Conservation (phyloP, 495 filamentous ascomycete species). For the Hypomontagnella submonticulosa region DNA sequence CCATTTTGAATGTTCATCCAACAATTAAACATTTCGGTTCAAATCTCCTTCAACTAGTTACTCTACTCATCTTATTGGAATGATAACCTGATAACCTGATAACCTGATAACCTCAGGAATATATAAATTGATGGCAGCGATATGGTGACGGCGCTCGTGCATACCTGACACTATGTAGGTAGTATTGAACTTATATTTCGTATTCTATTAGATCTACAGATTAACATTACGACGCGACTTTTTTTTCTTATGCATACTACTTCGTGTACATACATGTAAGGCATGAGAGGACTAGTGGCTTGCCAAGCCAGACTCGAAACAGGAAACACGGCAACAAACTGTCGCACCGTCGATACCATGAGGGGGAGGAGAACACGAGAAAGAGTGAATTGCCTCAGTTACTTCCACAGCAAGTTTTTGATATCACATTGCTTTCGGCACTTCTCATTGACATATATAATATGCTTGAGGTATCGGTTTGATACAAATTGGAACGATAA, state of each 20-base stretch:
- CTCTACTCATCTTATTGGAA: too few relatives aligned
- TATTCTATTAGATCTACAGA: conserved; percentile 28
- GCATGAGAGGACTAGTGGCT: conserved; percentile 6
- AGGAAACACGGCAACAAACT: conserved; percentile 35
- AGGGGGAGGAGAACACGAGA: conserved; percentile 1
- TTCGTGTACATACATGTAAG: not conserved
- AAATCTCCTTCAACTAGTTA: too few relatives aligned
- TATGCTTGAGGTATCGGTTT: too few relatives aligned
- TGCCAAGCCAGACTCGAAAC: conserved; percentile 42
- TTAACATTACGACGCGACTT: conserved; percentile 32
- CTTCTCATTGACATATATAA: conserved; percentile 1
- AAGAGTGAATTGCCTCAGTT: conserved; percentile 22
- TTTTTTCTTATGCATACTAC: not conserved
- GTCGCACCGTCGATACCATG: conserved; percentile 16
- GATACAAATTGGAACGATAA: too few relatives aligned
- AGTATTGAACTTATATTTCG: not conserved
- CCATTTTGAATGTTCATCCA: too few relatives aligned
- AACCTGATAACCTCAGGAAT: too few relatives aligned
- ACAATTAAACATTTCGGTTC: too few relatives aligned
- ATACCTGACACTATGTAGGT: too few relatives aligned
- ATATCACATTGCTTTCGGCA: conserved; percentile 23
- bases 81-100: too few relatives aligned
- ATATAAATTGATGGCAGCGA: too few relatives aligned
- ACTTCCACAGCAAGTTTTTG: conserved; percentile 26
- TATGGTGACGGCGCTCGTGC: too few relatives aligned